Conservation (phyloP, 2,329 filamentous ascomycete genomes). For the Hymenoscyphus fructigenus region DNA sequence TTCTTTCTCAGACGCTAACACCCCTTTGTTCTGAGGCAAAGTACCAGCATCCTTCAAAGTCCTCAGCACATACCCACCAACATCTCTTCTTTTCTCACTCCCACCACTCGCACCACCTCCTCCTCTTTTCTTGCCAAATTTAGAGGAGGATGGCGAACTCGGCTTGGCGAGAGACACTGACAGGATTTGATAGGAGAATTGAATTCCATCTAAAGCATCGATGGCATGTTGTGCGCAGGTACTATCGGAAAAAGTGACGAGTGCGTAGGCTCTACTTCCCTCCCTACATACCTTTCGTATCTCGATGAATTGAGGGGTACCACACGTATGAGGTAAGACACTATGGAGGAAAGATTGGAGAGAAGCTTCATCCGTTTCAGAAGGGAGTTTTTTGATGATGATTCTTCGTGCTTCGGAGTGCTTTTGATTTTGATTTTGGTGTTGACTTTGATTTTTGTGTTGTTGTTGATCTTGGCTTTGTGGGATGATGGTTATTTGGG, state of each 20-base stretch:
- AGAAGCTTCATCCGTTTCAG: conserved; percentile 2
- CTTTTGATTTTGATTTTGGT: no score
- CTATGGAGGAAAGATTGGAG: conserved; percentile 16
- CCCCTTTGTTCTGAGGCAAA: background rate
- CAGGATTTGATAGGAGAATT: background rate
- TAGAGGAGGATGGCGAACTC: background rate
- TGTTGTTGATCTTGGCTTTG: background rate
- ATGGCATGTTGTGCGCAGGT: conserved; percentile 5
- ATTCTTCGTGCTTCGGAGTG: conserved; percentile 25
- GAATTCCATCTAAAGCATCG: background rate
- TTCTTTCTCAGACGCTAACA: no score
- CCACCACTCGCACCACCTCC: no score
- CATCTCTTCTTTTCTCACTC: no score
- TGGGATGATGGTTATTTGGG: background rate
- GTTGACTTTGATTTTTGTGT: no score
- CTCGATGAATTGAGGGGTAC: conserved; percentile 15
- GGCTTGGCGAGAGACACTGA: background rate
- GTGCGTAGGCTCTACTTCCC: conserved; percentile 23
- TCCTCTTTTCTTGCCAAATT: background rate
- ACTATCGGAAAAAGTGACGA: conserved; percentile 19
- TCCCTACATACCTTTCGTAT: conserved; percentile 18
- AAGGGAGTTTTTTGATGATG: conserved; percentile 26
- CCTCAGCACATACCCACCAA: no score
- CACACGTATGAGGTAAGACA: background rate
- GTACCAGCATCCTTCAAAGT: background rate